Evolutionary conservation across 192 early-diverging fungal species (phyloP), one percentile per base, ranked within the genome.

Genomic region (Podila epicladia): DNA sequence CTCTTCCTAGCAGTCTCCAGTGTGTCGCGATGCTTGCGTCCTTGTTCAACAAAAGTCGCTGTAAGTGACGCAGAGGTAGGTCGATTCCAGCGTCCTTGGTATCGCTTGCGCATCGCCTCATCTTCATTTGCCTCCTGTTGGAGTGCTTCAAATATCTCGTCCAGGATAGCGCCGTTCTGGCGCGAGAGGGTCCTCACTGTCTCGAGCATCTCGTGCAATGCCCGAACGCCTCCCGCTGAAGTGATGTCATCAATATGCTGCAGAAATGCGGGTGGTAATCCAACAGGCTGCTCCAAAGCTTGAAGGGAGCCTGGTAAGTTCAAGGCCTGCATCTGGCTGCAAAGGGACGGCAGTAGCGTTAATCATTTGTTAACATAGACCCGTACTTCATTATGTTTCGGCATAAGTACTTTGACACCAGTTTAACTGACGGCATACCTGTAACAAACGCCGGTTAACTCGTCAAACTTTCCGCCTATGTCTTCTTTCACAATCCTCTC

Each of bases 191-290:
- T 82, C 53, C 82, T 82, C n/a, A 94, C 83, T 4, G 87, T 91
- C 24, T 92, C 89, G 63, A 92, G 83, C 80, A 90, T 82, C 2
- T 89, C 88, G 63, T 92, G 87, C 9, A 97, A 75, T 8, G 83
- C 78, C 8, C 74, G 62, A n/a, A 85, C 80, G 0, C 96, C 96
- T 24, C 96, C 94, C 51, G 92, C 87, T 0, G 85, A 79, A 31
- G 89, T 84, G 24, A 97, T 88, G 69, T 97, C 95, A 37, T 92
- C 89, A 15, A 94, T 91, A 55, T 91, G 91, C 29, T 88, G 69
- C 9, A 96, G 41, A 3, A 97, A 75, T 4, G 85, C 83, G 3
- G 91, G 87, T 37, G 96, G 96, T 28, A 97, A 62, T 1, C 92
- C 92, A 12, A 92, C 86, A 5, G 93, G 94, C 67, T 94, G 92